These are phyloP conservation scores for Pyrenochaeta sp. DNA, from an alignment of 2,329 filamentous ascomycete genomes.

Conservation along the genomic window DNA sequence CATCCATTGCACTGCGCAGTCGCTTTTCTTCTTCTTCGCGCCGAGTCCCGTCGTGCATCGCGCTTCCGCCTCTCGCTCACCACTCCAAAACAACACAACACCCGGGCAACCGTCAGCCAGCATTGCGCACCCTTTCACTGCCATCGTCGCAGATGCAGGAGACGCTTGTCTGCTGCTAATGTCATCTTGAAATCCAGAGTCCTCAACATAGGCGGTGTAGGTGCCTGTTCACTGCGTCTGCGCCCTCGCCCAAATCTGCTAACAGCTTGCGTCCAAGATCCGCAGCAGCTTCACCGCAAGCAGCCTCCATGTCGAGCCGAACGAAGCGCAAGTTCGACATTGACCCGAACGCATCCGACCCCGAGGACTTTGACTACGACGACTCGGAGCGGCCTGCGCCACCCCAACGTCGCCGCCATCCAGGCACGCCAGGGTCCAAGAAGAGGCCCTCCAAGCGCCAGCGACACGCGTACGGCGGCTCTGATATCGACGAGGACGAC, in stretches of 20 bases:
- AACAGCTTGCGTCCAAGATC: conserved; percentile 26
- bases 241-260: conserved; percentile 21
- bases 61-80: conserved; percentile 19
- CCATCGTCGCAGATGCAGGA: conserved; percentile 32
- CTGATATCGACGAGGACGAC: conserved; percentile 56
- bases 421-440: conserved; percentile 35
- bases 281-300: conserved; percentile 31
- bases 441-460: conserved; percentile 44
- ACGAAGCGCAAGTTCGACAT: conserved; percentile 52
- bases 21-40: conserved; percentile 4
- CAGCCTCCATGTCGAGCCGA: conserved; percentile 46
- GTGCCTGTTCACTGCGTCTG: conserved; percentile 23
- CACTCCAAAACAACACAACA: conserved; percentile 33
- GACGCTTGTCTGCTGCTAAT: conserved; percentile 32
- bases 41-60: conserved; percentile 23
- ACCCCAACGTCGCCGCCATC: conserved; percentile 42
- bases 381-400: conserved; percentile 35
- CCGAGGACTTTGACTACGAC: conserved; percentile 51
- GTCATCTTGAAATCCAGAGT: conserved; percentile 21
- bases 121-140: conserved; percentile 26
- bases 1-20: conserved; percentile 16
- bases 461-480: conserved; percentile 44
- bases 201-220: conserved; percentile 31
- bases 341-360: conserved; percentile 51
- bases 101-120: conserved; percentile 19